These are phyloP conservation scores for Thalia dealbata DNA, from an alignment of 176 grass and related monocot genomes.

Conservation along the genomic window DNA sequence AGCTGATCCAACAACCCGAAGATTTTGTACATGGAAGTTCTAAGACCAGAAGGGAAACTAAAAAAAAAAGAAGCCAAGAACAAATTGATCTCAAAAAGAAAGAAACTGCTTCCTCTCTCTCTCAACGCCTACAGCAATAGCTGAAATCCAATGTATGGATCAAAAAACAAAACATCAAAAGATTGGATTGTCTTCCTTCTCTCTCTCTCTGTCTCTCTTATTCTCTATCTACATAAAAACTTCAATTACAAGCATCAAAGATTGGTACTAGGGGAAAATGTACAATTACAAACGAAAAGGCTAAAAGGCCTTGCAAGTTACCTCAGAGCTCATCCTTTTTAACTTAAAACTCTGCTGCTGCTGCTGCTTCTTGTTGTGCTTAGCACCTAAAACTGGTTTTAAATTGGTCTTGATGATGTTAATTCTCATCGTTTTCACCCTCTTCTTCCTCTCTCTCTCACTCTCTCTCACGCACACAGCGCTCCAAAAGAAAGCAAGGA, in stretches of 20 bases:
- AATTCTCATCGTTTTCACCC: background rate
- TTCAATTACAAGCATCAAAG: background rate
- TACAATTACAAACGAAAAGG: background rate
- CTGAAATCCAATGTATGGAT: slow-evolving; percentile 6
- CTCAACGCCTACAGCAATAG: background rate
- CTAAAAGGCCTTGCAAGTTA: slow-evolving; percentile 1
- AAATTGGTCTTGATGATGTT: background rate
- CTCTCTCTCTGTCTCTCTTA: background rate
- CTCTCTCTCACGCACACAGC: background rate
- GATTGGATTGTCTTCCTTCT: background rate
- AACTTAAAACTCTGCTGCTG: background rate
- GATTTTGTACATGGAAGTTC: background rate
- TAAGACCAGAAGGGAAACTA: background rate
- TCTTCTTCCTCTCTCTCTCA: background rate
- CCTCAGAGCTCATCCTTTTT: background rate
- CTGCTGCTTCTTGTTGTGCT: background rate
- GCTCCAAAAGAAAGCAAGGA: background rate
- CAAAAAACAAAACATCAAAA: background rate
- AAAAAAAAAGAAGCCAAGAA: background rate
- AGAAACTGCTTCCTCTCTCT: background rate
- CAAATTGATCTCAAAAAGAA: background rate
- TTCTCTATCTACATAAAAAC: slow-evolving; percentile 9
- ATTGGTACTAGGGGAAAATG: background rate
- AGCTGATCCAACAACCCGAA: background rate
- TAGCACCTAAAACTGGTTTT: slow-evolving; percentile 5